Evolutionary conservation across 73 alveolate genomes (phyloP).

Genomic region (Blepharisma japonicum): DNA sequence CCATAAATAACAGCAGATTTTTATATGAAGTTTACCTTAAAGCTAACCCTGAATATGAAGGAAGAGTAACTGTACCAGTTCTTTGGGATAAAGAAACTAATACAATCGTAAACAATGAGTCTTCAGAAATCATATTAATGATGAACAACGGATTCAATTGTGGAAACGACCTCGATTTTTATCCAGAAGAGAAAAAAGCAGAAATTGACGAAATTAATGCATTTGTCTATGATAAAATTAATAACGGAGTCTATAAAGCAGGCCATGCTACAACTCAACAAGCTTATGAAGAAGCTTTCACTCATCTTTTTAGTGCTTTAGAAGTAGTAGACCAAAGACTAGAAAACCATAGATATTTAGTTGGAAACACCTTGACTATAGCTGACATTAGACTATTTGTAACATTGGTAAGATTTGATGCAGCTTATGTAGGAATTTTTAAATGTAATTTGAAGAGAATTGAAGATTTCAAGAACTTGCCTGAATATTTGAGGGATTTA

Average conservation of each 20-base stretch:
- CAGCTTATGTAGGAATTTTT: conserved; percentile 50
- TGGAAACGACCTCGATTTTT: background rate
- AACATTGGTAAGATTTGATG: conserved; percentile 57
- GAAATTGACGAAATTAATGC: conserved; percentile 37
- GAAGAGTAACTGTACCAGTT: conserved; percentile 41
- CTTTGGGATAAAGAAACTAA: conserved; percentile 41
- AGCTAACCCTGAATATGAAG: background rate
- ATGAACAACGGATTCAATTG: conserved; percentile 26
- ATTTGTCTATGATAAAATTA: conserved; percentile 53
- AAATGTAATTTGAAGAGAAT: conserved; percentile 49
- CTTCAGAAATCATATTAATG: conserved; percentile 34
- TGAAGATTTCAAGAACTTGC: conserved; percentile 48
- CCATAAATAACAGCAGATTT: background rate
- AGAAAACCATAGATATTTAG: conserved; percentile 8
- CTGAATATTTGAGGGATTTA: conserved; percentile 38
- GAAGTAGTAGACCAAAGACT: conserved; percentile 39
- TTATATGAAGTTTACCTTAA: conserved; percentile 5
- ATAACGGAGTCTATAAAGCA: conserved; percentile 53
- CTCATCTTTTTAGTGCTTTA: conserved; percentile 34
- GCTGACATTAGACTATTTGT: conserved; percentile 38
- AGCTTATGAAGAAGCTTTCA: conserved; percentile 45
- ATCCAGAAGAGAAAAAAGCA: conserved; percentile 31
- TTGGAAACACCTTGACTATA: conserved; percentile 25
- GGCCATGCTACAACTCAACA: conserved; percentile 55
- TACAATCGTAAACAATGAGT: conserved; percentile 35